Conservation (phyloP, 352 stramenopile genomes). For the Phytopythium mirpurense region DNA sequence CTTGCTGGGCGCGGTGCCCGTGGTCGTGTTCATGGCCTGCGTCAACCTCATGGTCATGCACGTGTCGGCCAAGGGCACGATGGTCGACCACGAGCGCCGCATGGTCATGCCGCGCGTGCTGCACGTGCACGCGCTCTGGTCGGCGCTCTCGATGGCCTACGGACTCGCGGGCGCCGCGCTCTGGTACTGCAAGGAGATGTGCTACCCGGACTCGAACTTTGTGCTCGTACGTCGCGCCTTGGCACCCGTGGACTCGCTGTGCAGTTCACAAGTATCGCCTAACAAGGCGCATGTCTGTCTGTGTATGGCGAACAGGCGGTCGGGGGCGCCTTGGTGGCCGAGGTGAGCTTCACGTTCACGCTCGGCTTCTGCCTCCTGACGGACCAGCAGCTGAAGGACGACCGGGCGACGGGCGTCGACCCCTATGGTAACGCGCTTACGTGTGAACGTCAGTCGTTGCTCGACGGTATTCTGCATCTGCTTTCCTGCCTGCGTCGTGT, state of each 20-base stretch:
- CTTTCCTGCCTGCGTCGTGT: conserved; percentile 11
- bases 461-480: conserved; percentile 50
- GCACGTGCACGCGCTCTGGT: conserved; percentile 75
- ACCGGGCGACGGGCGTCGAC: conserved; percentile 20
- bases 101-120: conserved; percentile 82
- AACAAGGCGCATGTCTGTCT: too few relatives aligned
- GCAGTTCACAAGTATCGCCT: too few relatives aligned
- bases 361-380: conserved; percentile 68
- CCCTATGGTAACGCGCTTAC: conserved; percentile 65
- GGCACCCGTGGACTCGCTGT: not conserved
- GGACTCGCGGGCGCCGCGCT: conserved; percentile 50
- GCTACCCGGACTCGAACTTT: conserved; percentile 65
- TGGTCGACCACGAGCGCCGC: conserved; percentile 82
- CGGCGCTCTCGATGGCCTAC: conserved; percentile 54
- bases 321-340: conserved; percentile 44
- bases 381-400: conserved; percentile 28
- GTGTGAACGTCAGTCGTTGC: conserved; percentile 71
- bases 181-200: conserved; percentile 70
- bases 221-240: conserved; percentile 46
- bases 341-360: conserved; percentile 69
- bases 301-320: too few relatives aligned
- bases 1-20: conserved; percentile 50
- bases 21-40: conserved; percentile 76
- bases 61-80: conserved; percentile 78
- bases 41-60: conserved; percentile 87